Evolutionary conservation across 345 rosid genomes (phyloP), one percentile per base, ranked within the genome.

Genomic region (Melaleuca alternifolia): DNA sequence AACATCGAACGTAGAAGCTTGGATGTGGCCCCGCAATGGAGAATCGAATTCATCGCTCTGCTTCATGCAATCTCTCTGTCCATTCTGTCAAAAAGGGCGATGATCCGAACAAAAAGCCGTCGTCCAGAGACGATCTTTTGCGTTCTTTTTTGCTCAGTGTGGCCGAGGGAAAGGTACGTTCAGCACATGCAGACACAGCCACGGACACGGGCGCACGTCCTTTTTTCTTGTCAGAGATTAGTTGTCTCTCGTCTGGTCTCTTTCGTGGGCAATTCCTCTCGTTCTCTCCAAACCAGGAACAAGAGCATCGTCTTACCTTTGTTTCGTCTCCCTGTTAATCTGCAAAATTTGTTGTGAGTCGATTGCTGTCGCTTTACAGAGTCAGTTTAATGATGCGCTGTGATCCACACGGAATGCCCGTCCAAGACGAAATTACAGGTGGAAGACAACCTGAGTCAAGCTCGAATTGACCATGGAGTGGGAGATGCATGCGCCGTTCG

Each of bases 401-500:
- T 62, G 0, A 61, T 62, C 44, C 30, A 7, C 41, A 14, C 6
- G 6, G 1, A n/a, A 30, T 0, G 6, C 2, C 41, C 1, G 2
- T 65, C 77, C 24, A 33, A 33, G 33, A 65, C 33, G 1, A 65
- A 65, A 15, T 30, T 16, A 30, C 1, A 33, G 15, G 77, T 65
- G 8, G 1, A 65, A 11, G 76, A 33, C 0, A 1, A 65, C 46
- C 33, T 9, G 77, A 65, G 44, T 65, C 6, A 1, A 16, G 77
- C 77, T 65, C 0, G 1, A 16, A 30, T 30, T 65, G 24, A 65
- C 12, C 21, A 2, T 1, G 4, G 48, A 65, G 12, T 2, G 6
- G 33, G 8, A 18, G 48, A 65, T 65, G 9, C 3, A 18, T 33
- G 48, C 13, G 37, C 0, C 0, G 0, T 1, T 65, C 5, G 21